Base-by-base conservation (phyloP, 768 basidiomycete species). In the Sutorius australiensis region DNA sequence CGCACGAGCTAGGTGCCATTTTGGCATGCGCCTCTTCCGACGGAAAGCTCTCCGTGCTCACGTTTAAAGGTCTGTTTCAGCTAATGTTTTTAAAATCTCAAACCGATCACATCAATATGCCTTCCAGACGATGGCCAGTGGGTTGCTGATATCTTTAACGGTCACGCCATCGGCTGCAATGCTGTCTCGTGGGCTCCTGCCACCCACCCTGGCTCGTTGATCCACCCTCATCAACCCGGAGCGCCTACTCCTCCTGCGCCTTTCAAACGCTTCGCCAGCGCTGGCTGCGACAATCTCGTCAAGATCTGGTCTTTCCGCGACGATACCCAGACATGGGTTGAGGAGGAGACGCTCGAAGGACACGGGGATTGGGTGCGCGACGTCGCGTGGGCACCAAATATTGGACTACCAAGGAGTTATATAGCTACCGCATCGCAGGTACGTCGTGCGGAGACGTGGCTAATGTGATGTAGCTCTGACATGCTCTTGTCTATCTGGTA, bases 381-480 rank as follows among this genome's bases (percentile, higher is more conserved):
- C 67, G 95, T 98, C n/a, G 92, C 95, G 0, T 98, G 95, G 94
- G 95, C 95, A 1, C 95, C 97, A 0, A 97, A 92, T 60, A 95
- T 98, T 57, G 97, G 97, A 0, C 78, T 98, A 14, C 92, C 95
- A 0, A 81, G 93, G 56, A 89, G 86, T 65, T 98, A 98, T 72
- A 92, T 99, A 56, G 97, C 97, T 6, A 95, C 94, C 2, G 93
- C 93, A 0, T 94, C 92, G 0, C 95, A 98, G 75, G 83, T 84
- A 47, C 44, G 77, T 63, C 6, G 7, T 34, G 13, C 21, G 27
- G 5, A 24, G 39, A 6, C 9, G 8, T 30, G 24, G 5, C 21
- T 0, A 13, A 43, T 34, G 3, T 5, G 17, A n/a, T 24, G 37
- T 7, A 1, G 47, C 36, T 14, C 47, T 51, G 32, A 57, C 9